phyloP scores from a whole-genome alignment of 2,329 filamentous ascomycete species.

The Colletotrichum sojae region DNA sequence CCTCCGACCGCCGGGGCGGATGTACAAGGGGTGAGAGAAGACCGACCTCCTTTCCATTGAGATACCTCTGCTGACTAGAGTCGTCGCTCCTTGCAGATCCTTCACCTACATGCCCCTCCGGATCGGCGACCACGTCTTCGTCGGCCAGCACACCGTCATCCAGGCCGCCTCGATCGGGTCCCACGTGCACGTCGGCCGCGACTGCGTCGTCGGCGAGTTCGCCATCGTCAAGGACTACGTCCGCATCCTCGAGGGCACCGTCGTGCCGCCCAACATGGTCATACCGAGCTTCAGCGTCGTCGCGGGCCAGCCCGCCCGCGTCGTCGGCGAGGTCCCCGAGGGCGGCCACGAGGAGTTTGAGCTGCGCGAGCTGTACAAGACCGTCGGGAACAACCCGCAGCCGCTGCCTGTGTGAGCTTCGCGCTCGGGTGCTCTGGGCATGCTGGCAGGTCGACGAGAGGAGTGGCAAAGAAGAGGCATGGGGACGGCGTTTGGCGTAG shows the following conservation, averaged over 20 bases:
- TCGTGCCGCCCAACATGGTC: slow-evolving; percentile 90
- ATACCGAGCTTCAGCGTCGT: slow-evolving; percentile 94
- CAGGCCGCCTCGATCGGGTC: slow-evolving; percentile 87
- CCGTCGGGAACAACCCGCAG: slow-evolving; percentile 70
- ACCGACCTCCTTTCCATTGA: neutral
- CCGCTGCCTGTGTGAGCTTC: slow-evolving; percentile 32
- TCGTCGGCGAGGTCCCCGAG: slow-evolving; percentile 85
- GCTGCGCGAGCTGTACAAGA: slow-evolving; percentile 75
- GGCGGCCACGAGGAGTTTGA: slow-evolving; percentile 77
- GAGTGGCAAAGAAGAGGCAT: neutral
- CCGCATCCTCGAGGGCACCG: slow-evolving; percentile 85
- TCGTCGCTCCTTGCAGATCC: slow-evolving; percentile 54
- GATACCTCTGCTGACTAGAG: neutral
- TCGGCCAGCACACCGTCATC: slow-evolving; percentile 81
- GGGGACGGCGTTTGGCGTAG: slow-evolving; percentile 25
- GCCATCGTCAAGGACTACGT: slow-evolving; percentile 95
- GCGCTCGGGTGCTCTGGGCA: too few relatives aligned
- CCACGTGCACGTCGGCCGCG: slow-evolving; percentile 87
- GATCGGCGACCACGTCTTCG: slow-evolving; percentile 94
- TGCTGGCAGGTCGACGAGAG: neutral
- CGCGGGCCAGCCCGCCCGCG: slow-evolving; percentile 83
- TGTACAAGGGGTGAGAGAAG: slow-evolving; percentile 77
- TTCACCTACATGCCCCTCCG: slow-evolving; percentile 91
- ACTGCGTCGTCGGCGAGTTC: slow-evolving; percentile 85
- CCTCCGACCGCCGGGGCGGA: slow-evolving; percentile 84